Evolutionary conservation across 805 yeast genomes (phyloP), one percentile per base, ranked within the genome.

Genomic region (Candida manassasensis): DNA sequence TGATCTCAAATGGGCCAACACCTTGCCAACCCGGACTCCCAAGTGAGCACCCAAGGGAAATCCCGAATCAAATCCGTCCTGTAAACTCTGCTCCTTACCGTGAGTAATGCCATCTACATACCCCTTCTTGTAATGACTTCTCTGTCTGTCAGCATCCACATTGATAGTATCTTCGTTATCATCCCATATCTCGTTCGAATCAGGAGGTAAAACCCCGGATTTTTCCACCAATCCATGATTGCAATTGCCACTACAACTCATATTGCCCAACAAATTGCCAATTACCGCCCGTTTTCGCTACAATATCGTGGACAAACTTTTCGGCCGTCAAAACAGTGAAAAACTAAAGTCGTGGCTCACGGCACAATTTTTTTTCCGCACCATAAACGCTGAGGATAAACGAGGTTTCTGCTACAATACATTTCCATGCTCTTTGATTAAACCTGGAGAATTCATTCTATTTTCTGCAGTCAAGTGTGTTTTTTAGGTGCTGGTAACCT

Each of bases 51-150:
- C 97, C 2, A 61, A 49, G 0, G 85, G 86, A 45, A 78, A 89
- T 0, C 90, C 90, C 2, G 63, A 69, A 53, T 89, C 94, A 50
- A 90, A 89, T 0, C 96, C 96, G 9, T 62, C 50, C 51, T 89
- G 97, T 16, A 87, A 60, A 27, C 81, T 75, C 6, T 59, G 57
- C 44, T 84, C 94, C 47, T 85, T 81, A 4, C 86, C 75, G 11
- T 55, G 58, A 1, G 85, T 67, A 4, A 89, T 50, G 0, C 97
- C 97, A 41, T 83, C 95, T 4, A 86, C 57, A 46, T 85, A 89
- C 0, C 97, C 97, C 42, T 81, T 81, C 43, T 84, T 84, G 6
- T 67, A 68, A 52, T 89, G 96, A 7, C 67, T 70, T 19, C 89
- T 59, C 45, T 74, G 61, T 32, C 81, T 35, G 39, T 57, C 64